Evolutionary conservation across 495 filamentous ascomycete genomes (phyloP).

Genomic region (Aspergillus panamensis): DNA sequence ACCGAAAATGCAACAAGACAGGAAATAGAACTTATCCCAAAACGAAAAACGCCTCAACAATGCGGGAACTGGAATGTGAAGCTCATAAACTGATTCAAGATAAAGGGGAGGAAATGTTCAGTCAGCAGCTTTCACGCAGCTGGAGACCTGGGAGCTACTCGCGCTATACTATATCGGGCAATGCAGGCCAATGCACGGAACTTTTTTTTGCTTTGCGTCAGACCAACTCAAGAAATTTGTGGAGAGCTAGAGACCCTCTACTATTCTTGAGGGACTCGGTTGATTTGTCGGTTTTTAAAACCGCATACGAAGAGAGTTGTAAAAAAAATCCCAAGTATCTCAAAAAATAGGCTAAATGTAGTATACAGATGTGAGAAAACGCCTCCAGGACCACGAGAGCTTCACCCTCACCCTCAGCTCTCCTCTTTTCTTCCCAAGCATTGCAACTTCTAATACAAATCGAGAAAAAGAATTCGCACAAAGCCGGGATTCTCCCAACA

Average conservation of each 20-base stretch:
- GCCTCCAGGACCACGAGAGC: background rate
- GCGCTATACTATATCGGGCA: slow-evolving; percentile 22
- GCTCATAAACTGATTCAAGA: background rate
- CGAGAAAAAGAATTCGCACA: background rate
- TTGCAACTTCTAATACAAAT: background rate
- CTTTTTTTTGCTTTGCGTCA: slow-evolving; percentile 1
- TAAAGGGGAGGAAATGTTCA: slow-evolving; percentile 12
- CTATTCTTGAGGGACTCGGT: background rate
- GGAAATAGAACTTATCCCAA: background rate
- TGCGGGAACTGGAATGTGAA: background rate
- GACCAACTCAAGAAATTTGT: background rate
- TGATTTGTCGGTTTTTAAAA: background rate
- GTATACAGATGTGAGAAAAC: slow-evolving; percentile 14
- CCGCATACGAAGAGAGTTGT: background rate
- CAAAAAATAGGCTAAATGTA: slow-evolving; percentile 12
- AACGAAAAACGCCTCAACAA: background rate
- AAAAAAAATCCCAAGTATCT: slow-evolving; percentile 4
- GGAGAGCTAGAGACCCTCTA: background rate
- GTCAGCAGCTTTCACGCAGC: slow-evolving; percentile 22
- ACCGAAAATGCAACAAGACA: background rate
- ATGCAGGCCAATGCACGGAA: background rate
- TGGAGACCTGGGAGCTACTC: slow-evolving; percentile 19
- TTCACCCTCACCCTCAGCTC: background rate
- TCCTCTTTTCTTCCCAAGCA: background rate
- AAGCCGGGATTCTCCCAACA: background rate